These are phyloP conservation scores for Scheffersomyces titani DNA, from an alignment of 1,139 yeast species.

Conservation along the genomic window DNA sequence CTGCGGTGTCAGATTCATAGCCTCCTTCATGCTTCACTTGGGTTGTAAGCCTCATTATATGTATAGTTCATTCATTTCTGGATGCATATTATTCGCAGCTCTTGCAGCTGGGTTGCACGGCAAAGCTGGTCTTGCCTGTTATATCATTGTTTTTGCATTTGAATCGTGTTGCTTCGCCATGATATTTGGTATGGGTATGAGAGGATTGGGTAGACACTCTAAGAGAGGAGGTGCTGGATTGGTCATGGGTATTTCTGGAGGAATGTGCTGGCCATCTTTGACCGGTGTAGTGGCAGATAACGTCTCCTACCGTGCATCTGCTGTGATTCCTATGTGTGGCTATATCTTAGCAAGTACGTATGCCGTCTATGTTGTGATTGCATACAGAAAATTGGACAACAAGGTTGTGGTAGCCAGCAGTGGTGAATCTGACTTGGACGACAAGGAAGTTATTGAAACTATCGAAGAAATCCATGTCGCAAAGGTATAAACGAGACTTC, in stretches of 20 bases:
- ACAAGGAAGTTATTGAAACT: neutral
- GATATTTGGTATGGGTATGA: neutral
- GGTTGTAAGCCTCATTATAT: neutral
- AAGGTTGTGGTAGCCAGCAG: neutral
- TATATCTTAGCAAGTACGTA: neutral
- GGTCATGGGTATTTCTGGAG: neutral
- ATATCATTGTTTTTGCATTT: neutral
- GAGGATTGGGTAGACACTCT: neutral
- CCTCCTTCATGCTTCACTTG: neutral
- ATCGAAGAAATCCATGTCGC: neutral
- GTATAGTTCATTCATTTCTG: neutral
- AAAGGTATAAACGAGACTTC: neutral
- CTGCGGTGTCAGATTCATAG: neutral
- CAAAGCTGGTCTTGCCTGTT: conserved; percentile 1
- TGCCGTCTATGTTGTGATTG: neutral
- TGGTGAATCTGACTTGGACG: neutral
- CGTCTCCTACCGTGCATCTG: neutral
- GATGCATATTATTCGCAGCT: neutral
- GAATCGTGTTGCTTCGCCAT: conserved; percentile 1
- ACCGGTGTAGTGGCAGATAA: neutral
- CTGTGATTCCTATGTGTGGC: neutral
- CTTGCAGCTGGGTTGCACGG: neutral
- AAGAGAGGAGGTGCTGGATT: neutral
- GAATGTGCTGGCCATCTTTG: neutral
- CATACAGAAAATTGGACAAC: neutral